Percentiles rank a stretch among this genome's conserved stretches.
Conservation (phyloP, 345 rosid genomes). For the sweet orange (Citrus sinensis) region DNA sequence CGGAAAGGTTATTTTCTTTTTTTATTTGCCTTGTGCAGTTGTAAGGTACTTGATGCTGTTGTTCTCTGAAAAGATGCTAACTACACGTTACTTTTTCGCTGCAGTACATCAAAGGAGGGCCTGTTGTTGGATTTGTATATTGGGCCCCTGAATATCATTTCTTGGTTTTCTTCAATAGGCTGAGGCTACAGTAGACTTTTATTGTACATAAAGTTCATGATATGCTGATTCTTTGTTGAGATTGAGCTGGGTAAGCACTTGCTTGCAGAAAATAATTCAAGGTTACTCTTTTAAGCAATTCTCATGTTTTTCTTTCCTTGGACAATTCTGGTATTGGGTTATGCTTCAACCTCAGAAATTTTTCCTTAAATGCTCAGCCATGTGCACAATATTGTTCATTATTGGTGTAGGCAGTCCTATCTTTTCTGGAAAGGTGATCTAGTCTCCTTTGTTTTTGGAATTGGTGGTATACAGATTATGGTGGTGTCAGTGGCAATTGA, state of each 20-base stretch:
- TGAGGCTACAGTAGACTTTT: slow-evolving; percentile 54
- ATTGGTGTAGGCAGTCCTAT: background rate
- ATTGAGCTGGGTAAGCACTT: slow-evolving; percentile 26
- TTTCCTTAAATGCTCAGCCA: background rate
- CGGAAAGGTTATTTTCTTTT: slow-evolving; percentile 61
- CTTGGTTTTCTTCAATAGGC: slow-evolving; percentile 86
- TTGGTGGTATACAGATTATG: background rate
- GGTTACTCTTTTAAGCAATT: background rate
- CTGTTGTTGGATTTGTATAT: slow-evolving; percentile 88
- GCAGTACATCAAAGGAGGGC: slow-evolving; percentile 92
- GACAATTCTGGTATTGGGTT: background rate
- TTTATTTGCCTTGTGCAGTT: background rate
- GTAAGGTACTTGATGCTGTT: background rate
- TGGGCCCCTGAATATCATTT: slow-evolving; percentile 98
- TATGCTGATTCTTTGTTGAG: slow-evolving; percentile 17
- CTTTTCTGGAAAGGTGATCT: background rate
- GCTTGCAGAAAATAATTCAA: background rate
- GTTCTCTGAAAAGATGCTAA: background rate
- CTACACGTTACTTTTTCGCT: slow-evolving; percentile 8
- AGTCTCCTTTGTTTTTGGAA: background rate
- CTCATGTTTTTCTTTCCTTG: background rate
- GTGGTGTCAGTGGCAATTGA: background rate
- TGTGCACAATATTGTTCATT: background rate
- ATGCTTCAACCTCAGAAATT: background rate
- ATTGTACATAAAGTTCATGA: slow-evolving; percentile 27